These are phyloP conservation scores for Neoboletus subvelutipes DNA, from an alignment of 768 basidiomycete genomes.

Conservation along the genomic window DNA sequence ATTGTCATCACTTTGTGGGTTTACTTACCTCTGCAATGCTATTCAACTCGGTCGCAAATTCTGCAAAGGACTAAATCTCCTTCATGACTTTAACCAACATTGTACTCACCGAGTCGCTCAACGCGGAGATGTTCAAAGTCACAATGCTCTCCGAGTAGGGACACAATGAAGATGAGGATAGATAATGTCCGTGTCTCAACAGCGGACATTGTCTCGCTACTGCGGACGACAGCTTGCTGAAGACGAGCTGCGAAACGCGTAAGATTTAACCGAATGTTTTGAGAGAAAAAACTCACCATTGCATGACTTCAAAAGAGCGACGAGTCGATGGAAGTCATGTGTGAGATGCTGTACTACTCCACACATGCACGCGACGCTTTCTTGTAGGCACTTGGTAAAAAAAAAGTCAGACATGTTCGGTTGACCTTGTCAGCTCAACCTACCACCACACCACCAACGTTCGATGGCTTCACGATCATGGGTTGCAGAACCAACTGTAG, in stretches of 20 bases:
- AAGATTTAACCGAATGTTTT: background rate
- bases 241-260: conserved; percentile 50
- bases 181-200: conserved; percentile 56
- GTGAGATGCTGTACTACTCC: conserved; percentile 82
- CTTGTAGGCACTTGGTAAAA: conserved; percentile 69
- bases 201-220: conserved; percentile 39
- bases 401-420: background rate
- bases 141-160: conserved; percentile 85
- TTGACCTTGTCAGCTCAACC: conserved; percentile 15
- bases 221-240: conserved; percentile 52
- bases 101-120: conserved; percentile 56
- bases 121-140: conserved; percentile 76
- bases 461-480: conserved; percentile 87
- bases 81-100: no score
- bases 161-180: conserved; percentile 80
- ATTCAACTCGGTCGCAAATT: conserved; percentile 55
- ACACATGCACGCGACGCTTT: conserved; percentile 91
- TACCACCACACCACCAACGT: conserved; percentile 65
- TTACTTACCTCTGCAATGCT: conserved; percentile 52
- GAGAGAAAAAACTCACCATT: conserved; percentile 48
- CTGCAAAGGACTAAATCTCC: conserved; percentile 33
- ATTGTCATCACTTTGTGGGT: background rate
- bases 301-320: conserved; percentile 82
- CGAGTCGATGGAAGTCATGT: conserved; percentile 75
- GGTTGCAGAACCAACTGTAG: conserved; percentile 79